phyloP scores from a whole-genome alignment of 352 stramenopile species.

The Phytophthora pseudosyringae region DNA sequence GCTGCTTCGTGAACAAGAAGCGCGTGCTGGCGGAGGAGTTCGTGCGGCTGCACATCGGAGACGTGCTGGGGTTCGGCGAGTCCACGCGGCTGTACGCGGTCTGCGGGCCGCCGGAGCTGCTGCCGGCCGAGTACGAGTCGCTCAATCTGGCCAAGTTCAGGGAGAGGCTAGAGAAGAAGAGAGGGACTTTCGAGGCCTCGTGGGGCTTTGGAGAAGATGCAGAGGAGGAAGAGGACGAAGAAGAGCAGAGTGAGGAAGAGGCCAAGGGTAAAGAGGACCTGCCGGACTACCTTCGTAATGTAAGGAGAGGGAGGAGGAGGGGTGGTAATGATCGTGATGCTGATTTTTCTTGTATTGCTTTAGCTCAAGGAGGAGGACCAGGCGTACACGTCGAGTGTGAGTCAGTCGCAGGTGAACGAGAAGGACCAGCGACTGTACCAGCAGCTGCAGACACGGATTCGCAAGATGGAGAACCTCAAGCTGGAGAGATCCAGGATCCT shows the following conservation, averaged over 20 bases:
- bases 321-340: background rate
- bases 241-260: constrained; percentile 38
- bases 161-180: constrained; percentile 37
- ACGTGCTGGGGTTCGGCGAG: constrained; percentile 89
- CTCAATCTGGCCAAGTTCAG: constrained; percentile 46
- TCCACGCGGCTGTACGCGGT: constrained; percentile 86
- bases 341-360: constrained; percentile 10
- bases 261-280: constrained; percentile 39
- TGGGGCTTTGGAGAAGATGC: constrained; percentile 91
- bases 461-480: constrained; percentile 86
- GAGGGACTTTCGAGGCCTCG: constrained; percentile 36
- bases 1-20: constrained; percentile 89
- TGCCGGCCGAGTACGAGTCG: constrained; percentile 82
- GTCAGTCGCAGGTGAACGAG: constrained; percentile 48
- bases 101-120: constrained; percentile 67
- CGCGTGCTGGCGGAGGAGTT: constrained; percentile 53
- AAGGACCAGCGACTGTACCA: constrained; percentile 85
- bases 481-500: constrained; percentile 69
- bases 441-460: constrained; percentile 78
- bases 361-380: constrained; percentile 61
- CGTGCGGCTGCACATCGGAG: constrained; percentile 74
- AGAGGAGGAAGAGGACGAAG: constrained; percentile 50
- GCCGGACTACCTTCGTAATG: constrained; percentile 78
- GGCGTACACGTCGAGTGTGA: constrained; percentile 64
- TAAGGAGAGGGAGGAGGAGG: constrained; percentile 21